Conservation (phyloP, 2,329 filamentous ascomycete species). For the Monosporascus sp. region DNA sequence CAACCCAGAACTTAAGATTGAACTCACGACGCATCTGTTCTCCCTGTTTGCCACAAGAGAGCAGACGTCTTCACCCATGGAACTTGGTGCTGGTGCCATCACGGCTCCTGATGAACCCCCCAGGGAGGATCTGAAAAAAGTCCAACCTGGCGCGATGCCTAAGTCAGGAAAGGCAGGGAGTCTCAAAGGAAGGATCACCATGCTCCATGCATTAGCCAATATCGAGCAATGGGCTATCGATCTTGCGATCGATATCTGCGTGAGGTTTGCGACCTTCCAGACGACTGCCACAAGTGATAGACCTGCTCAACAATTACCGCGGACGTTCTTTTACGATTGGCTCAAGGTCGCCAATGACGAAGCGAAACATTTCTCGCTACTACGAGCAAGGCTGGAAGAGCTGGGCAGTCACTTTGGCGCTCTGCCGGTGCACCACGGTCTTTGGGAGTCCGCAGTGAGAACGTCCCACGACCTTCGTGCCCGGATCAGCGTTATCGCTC, state of each 20-base stretch:
- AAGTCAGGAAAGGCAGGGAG: conserved; percentile 36
- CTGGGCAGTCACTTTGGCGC: conserved; percentile 39
- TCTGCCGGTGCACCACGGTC: conserved; percentile 39
- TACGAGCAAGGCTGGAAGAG: conserved; percentile 39
- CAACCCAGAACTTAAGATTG: conserved; percentile 42
- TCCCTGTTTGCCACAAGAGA: conserved; percentile 35
- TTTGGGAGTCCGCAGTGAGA: conserved; percentile 38
- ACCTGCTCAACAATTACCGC: conserved; percentile 28
- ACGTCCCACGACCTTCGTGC: conserved; percentile 40
- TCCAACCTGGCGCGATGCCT: conserved; percentile 36
- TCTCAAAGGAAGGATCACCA: conserved; percentile 38
- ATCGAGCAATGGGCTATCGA: conserved; percentile 46
- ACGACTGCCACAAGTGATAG: conserved; percentile 21
- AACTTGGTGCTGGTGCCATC: conserved; percentile 33
- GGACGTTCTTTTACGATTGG: conserved; percentile 43
- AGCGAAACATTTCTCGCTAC: conserved; percentile 42
- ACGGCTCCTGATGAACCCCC: conserved; percentile 35
- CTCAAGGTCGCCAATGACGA: conserved; percentile 43
- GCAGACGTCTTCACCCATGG: conserved; percentile 33
- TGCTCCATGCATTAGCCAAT: conserved; percentile 43
- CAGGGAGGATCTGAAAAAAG: conserved; percentile 32
- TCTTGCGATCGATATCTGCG: conserved; percentile 41
- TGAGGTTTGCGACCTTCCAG: conserved; percentile 39
- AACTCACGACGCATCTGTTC: conserved; percentile 39
- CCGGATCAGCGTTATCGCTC: conserved; percentile 40